Evolutionary conservation across 2,329 filamentous ascomycete genomes (phyloP).

Genomic region (Phaeosphaeria sp.): DNA sequence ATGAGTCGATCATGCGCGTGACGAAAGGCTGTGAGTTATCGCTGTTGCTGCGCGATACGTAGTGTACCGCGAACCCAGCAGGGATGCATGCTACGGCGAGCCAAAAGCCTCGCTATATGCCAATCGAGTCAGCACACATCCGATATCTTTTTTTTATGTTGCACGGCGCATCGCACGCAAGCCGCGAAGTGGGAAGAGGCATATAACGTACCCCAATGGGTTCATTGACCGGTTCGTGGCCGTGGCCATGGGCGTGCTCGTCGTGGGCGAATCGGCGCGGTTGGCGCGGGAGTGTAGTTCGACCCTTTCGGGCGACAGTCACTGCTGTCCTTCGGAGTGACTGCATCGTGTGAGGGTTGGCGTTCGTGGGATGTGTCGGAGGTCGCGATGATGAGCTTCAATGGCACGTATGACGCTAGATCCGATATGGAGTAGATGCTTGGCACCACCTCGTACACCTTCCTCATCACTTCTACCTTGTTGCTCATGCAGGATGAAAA

Average conservation of each 20-base stretch:
- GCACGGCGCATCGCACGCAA: background rate
- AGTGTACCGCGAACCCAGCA: slow-evolving; percentile 53
- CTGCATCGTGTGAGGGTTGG: slow-evolving; percentile 50
- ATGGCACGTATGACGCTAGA: background rate
- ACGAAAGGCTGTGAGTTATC: slow-evolving; percentile 51
- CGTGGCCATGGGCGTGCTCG: slow-evolving; percentile 41
- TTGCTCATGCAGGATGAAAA: background rate
- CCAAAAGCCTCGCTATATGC: slow-evolving; percentile 54
- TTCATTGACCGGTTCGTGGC: slow-evolving; percentile 52
- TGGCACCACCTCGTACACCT: slow-evolving; percentile 14
- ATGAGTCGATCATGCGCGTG: slow-evolving; percentile 62
- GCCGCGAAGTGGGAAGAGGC: slow-evolving; percentile 13
- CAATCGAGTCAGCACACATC: slow-evolving; percentile 27
- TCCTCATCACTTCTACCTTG: slow-evolving; percentile 12
- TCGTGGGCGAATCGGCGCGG: slow-evolving; percentile 51
- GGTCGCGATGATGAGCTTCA: slow-evolving; percentile 40
- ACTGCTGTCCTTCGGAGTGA: slow-evolving; percentile 53
- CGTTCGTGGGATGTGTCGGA: slow-evolving; percentile 24
- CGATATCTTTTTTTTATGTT: background rate
- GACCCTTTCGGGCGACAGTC: slow-evolving; percentile 49
- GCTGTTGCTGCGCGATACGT: slow-evolving; percentile 49
- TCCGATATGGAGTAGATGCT: slow-evolving; percentile 14
- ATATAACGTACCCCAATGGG: slow-evolving; percentile 57
- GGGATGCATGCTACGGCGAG: slow-evolving; percentile 55
- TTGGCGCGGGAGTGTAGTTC: slow-evolving; percentile 44